Evolutionary conservation across 495 filamentous ascomycete species (phyloP).

Genomic region (Apiosordaria backusii): DNA sequence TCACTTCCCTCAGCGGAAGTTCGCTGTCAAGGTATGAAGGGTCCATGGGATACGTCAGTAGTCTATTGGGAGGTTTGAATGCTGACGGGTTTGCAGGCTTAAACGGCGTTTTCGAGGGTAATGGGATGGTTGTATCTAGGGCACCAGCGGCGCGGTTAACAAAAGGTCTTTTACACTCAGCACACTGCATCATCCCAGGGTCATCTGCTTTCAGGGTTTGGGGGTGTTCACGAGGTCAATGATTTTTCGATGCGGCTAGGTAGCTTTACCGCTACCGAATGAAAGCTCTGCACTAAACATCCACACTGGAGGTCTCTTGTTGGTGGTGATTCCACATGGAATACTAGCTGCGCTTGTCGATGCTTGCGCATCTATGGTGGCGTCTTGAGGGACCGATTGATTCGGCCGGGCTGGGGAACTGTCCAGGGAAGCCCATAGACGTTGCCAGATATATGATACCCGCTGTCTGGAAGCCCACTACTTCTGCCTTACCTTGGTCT

Average conservation of each 20-base stretch:
- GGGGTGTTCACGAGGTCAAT: slow-evolving; percentile 38
- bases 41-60: neutral
- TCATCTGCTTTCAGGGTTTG: slow-evolving; percentile 36
- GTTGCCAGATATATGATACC: slow-evolving; percentile 22
- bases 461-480: slow-evolving; percentile 1
- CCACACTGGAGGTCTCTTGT: slow-evolving; percentile 15
- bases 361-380: slow-evolving; percentile 6
- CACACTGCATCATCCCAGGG: slow-evolving; percentile 38
- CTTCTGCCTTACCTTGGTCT: neutral
- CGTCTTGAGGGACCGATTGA: slow-evolving; percentile 2
- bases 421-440: slow-evolving; percentile 11
- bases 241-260: slow-evolving; percentile 34
- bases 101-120: slow-evolving; percentile 26
- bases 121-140: slow-evolving; percentile 34
- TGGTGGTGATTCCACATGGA: slow-evolving; percentile 10
- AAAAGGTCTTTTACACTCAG: slow-evolving; percentile 35
- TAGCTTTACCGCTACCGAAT: slow-evolving; percentile 37
- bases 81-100: slow-evolving; percentile 31
- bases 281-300: slow-evolving; percentile 32
- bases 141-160: slow-evolving; percentile 34
- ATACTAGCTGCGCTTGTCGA: slow-evolving; percentile 10
- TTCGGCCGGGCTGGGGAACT: slow-evolving; percentile 7
- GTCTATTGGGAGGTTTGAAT: slow-evolving; percentile 4
- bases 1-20: slow-evolving; percentile 98
- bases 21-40: slow-evolving; percentile 83